Evolutionary conservation across 148 eudicot genomes (phyloP).

Genomic region (Silene latifolia): DNA sequence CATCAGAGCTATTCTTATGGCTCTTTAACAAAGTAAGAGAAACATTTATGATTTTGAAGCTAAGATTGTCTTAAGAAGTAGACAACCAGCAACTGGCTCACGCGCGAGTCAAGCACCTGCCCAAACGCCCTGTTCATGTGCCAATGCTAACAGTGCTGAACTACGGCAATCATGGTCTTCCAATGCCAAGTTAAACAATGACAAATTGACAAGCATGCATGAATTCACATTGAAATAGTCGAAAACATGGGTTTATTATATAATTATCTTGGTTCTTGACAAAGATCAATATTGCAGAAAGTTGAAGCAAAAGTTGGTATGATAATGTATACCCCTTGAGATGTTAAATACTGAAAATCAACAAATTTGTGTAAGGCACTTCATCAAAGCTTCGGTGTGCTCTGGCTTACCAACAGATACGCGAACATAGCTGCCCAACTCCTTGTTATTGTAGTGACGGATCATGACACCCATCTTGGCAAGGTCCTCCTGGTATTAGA

Average conservation of each 20-base stretch:
- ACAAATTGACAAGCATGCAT: not conserved
- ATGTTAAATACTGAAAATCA: slow-evolving; percentile 25
- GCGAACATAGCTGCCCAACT: slow-evolving; percentile 76
- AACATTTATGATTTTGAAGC: too few relatives aligned
- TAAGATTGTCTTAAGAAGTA: too few relatives aligned
- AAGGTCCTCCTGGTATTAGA: slow-evolving; percentile 72
- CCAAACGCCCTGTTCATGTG: too few relatives aligned
- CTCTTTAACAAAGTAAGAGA: too few relatives aligned
- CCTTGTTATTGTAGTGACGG: slow-evolving; percentile 87
- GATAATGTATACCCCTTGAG: slow-evolving; percentile 3
- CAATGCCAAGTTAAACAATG: too few relatives aligned
- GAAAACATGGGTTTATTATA: not conserved
- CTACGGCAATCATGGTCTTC: too few relatives aligned
- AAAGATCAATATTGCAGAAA: not conserved
- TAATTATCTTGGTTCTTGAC: slow-evolving; percentile 7
- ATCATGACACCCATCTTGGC: slow-evolving; percentile 93
- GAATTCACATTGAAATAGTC: not conserved
- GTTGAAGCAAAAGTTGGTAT: not conserved
- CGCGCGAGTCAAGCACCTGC: too few relatives aligned
- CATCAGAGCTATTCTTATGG: too few relatives aligned
- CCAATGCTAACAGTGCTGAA: too few relatives aligned
- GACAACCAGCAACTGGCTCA: too few relatives aligned
- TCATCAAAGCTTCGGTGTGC: slow-evolving; percentile 83
- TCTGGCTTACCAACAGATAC: slow-evolving; percentile 97
- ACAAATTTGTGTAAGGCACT: slow-evolving; percentile 43